phyloP scores from a whole-genome alignment of 305 asterid genomes.

The Fraxinus baroniana region DNA sequence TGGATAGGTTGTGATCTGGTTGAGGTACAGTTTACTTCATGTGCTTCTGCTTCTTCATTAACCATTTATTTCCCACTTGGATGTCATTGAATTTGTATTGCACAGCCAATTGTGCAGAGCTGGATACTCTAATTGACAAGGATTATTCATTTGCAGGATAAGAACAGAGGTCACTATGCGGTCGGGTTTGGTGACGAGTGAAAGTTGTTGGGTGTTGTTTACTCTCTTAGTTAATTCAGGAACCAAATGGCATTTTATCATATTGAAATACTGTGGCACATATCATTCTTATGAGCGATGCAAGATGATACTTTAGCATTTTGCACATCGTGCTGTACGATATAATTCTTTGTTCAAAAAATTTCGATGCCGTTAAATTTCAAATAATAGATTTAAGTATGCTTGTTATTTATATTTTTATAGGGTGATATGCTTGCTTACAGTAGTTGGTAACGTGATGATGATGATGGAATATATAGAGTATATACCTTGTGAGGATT shows the following conservation, averaged over 20 bases:
- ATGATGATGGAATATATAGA: no score
- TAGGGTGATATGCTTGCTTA: not conserved
- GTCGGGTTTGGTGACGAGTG: conserved; percentile 29
- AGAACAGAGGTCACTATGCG: conserved; percentile 38
- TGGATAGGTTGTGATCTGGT: no score
- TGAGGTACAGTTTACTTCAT: no score
- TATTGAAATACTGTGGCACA: not conserved
- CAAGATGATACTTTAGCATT: not conserved
- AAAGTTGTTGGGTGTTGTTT: not conserved
- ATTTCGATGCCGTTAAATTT: not conserved
- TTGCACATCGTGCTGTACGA: not conserved
- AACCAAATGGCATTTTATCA: not conserved
- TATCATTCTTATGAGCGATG: not conserved
- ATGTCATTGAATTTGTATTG: not conserved
- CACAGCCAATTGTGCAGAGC: not conserved
- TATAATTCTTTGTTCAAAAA: not conserved
- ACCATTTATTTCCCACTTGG: not conserved
- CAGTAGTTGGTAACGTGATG: no score
- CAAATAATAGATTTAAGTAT: not conserved
- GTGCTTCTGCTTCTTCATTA: not conserved
- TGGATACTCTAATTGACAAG: not conserved
- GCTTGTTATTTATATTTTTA: not conserved
- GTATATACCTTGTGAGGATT: no score
- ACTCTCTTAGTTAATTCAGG: not conserved
- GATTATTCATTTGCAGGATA: conserved; percentile 27